Conservation (phyloP, 2,329 filamentous ascomycete species). For the Scleromitrula shiraiana region DNA sequence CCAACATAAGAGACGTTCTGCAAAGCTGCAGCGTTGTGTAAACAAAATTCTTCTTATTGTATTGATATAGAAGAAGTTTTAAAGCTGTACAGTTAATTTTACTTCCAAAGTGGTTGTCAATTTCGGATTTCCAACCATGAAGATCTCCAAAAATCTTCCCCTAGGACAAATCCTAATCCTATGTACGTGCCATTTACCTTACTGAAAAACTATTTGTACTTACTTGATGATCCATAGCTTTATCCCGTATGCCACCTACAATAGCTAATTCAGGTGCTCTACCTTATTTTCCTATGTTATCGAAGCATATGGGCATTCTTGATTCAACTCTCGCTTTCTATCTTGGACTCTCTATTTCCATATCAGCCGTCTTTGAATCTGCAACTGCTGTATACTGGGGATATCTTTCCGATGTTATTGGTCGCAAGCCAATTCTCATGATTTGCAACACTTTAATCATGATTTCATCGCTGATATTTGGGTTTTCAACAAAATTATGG, state of each 20-base stretch:
- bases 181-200: not conserved
- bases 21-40: too few species aligned
- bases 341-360: constrained; percentile 23
- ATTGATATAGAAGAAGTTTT: too few species aligned
- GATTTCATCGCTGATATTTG: constrained; percentile 56
- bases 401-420: constrained; percentile 55
- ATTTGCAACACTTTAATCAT: constrained; percentile 58
- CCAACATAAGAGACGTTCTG: too few species aligned
- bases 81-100: too few species aligned
- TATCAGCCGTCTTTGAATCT: constrained; percentile 76
- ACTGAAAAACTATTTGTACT: not conserved
- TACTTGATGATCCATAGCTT: not conserved
- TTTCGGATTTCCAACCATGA: too few species aligned
- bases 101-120: too few species aligned
- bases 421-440: constrained; percentile 70
- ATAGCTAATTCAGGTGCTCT: not conserved
- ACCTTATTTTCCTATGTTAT: not conserved
- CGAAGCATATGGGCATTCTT: not conserved
- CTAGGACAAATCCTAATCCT: constrained; percentile 2
- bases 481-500: constrained; percentile 53
- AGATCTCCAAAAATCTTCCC: not conserved
- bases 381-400: constrained; percentile 80
- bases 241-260: constrained; percentile 7
- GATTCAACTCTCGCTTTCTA: not conserved
- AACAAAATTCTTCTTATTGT: too few species aligned